Conservation (phyloP, 331 rosid genomes). For the Arachis monticola region DNA sequence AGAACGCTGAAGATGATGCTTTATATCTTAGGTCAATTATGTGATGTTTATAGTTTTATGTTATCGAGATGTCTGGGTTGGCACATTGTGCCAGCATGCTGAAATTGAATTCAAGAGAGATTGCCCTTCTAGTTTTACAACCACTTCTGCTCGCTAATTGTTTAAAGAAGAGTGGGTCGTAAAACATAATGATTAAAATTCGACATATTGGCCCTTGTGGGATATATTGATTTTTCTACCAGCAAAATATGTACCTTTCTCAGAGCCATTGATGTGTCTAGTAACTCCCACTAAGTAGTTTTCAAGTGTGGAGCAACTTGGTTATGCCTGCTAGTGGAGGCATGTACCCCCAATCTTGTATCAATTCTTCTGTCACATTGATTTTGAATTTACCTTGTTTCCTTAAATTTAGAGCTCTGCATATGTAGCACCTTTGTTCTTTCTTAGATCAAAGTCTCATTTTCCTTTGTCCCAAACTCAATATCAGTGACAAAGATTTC, state of each 20-base stretch:
- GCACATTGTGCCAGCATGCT: slow-evolving; percentile 9
- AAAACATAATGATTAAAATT: not conserved
- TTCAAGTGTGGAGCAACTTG: not conserved
- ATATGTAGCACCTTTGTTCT: too few relatives aligned
- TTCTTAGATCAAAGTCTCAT: too few relatives aligned
- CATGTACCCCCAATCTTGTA: not conserved
- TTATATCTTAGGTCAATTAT: slow-evolving; percentile 15
- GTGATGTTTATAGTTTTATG: slow-evolving; percentile 30
- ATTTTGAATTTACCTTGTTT: not conserved
- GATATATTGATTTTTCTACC: not conserved
- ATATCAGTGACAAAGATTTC: too few relatives aligned
- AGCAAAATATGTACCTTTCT: not conserved
- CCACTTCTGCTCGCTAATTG: not conserved
- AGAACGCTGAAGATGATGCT: slow-evolving; percentile 29
- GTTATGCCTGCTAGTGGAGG: not conserved
- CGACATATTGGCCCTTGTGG: not conserved
- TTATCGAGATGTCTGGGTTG: slow-evolving; percentile 1
- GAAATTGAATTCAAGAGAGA: not conserved
- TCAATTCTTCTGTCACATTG: not conserved
- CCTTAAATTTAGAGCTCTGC: too few relatives aligned
- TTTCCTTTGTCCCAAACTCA: too few relatives aligned
- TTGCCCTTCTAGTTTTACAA: not conserved
- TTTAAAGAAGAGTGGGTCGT: not conserved
- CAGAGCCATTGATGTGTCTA: slow-evolving; percentile 1
- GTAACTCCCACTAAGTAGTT: not conserved